Base-by-base conservation (phyloP, 768 basidiomycete genomes). In the Holtermannia corniformis region DNA sequence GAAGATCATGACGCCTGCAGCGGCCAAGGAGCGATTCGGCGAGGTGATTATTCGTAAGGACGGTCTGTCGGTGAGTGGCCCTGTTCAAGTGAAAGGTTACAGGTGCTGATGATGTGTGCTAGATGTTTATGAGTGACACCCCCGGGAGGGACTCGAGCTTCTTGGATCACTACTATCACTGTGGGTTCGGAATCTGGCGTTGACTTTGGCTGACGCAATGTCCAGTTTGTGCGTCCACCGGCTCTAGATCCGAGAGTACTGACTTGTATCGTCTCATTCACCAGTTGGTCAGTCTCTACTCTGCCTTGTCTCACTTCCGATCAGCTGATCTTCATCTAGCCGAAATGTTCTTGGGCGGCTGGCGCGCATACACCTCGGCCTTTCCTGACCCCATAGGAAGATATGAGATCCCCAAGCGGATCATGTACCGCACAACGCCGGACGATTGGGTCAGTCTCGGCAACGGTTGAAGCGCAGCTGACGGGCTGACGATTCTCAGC, bases 291-390 rank as follows among this genome's bases (percentile, higher is more conserved):
- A 45, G 41, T 52, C 3, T 21, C 13, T 16, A 4, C 21, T 49
- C 19, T 28, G n/a, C n/a, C n/a, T n/a, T n/a, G n/a, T n/a, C n/a
- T n/a, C n/a, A n/a, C n/a, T n/a, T n/a, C n/a, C n/a, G n/a, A n/a
- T n/a, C n/a, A n/a, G 21, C 13, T 32, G n/a, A 24, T 54, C 50
- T 52, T n/a, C n/a, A 13, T 47, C 51, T 56, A 41, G 65, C 52
- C 43, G 65, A 67, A 46, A 56, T 60, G 7, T 67, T 67, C 49
- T 44, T 67, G 23, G 60, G 60, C n/a, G 65, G 51, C 16, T 67
- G 65, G 65, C 32, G 60, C 24, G 51, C 61, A 4, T 40, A 58
- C 25, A 52, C 61, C n/a, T 47, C 61, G 3, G 52, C 59, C 47
- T 47, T 23, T 23, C n/a, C 24, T 47, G 14, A 47, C 14, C 21